Base-by-base conservation (phyloP, 2,329 filamentous ascomycete species). In the Colletotrichum sojae region DNA sequence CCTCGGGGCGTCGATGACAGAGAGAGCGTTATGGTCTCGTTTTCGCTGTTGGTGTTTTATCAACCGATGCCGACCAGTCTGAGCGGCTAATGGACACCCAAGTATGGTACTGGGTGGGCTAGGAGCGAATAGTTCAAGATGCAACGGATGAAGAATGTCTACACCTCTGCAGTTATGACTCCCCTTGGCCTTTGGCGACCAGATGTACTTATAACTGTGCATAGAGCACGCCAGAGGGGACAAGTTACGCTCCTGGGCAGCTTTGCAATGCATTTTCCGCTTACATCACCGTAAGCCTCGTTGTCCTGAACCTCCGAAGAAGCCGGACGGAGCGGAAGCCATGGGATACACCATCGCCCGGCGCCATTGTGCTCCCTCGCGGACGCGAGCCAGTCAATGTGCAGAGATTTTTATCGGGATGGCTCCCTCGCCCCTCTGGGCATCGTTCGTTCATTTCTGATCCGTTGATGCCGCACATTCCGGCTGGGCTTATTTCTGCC, bases 271-370 rank as follows among this genome's bases (percentile, higher is more conserved):
- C 65, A 54, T n/a, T 36, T 65, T 39, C 56, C 36, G 55, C 62
- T 66, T 61, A 69, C 62, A 66, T 66, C 22, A 64, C 51, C 45
- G 53, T 62, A 51, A 62, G 49, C 31, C 40, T 46, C 43, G 22
- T 15, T 16, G 49, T 46, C 43, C 55, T 56, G 48, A 10, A 36
- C 27, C 67, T 67, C 67, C 67, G 67, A 69, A 67, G 62, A 67
- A 52, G 67, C 67, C 67, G 67, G 62, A 57, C 67, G 67, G 67
- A 61, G 67, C 67, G 67, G 67, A 61, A 69, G 56, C 51, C 54
- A 16, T 61, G 66, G 62, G 25, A 39, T 58, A 52, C 27, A 54
- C 43, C 36, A 51, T 53, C 52, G 48, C 20, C 31, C 49, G 49
- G 16, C 46, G 49, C 49, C 49, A 62, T 54, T 54, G 39, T 31